Evolutionary conservation across 2,329 filamentous ascomycete genomes (phyloP), one percentile per base, ranked within the genome.

Genomic region (Didymella exigua): DNA sequence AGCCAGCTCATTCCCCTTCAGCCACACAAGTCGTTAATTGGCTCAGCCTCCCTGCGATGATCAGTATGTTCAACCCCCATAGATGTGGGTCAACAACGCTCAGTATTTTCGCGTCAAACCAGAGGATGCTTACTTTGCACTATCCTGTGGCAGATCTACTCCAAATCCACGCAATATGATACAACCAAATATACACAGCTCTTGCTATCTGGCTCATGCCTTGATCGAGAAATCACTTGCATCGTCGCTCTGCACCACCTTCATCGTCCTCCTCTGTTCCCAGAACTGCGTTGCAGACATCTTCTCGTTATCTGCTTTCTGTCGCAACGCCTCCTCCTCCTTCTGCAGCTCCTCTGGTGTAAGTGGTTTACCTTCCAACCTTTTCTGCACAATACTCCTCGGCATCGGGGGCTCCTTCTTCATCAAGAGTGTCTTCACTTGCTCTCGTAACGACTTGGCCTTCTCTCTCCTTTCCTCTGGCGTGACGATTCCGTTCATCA

Each of bases 261-360:
- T 65, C 13, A 24, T 50, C 33, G 67, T 59, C 41, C 69, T 66
- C 56, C 56, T 55, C 41, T 63, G 55, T 41, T 70, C 69, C 67
- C 68, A 71, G 36, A 63, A 69, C 70, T 66, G 49, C 49, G 78
- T 71, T 61, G 75, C 68, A 40, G 76, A 75, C 68, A 75, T 70
- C 60, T 75, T 74, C 50, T 61, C 50, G 33, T 77, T 65, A 26
- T 72, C 67, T 31, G 64, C 62, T 45, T 69, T 58, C 40, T 75
- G 58, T 48, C 77, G 72, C 46, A 54, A 23, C 27, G 42, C 50
- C 42, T 42, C 40, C 21, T 56, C 47, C 18, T 58, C 58, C 24
- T 44, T 58, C 43, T 59, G 33, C 46, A 48, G 37, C 49, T 58
- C 56, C 37, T 54, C 38, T 11, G 42, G 24, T 2, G 42, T 56